Evolutionary conservation across 2,329 filamentous ascomycete species (phyloP).

Genomic region (Microcyclospora tardicrescens): DNA sequence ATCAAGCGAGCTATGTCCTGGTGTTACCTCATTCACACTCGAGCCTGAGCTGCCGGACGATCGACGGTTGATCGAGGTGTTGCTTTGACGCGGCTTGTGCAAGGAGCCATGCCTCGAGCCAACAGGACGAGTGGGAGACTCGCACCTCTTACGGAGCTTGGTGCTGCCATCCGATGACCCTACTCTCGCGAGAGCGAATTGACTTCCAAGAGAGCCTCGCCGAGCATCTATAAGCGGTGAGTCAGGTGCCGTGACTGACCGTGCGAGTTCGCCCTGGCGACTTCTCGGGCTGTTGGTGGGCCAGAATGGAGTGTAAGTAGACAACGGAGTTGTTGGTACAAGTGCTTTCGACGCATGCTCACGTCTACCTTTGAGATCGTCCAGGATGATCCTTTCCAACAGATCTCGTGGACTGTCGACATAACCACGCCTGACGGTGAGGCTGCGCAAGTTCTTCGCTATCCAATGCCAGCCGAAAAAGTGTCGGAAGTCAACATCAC

Average conservation of each 20-base stretch:
- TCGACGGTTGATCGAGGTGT: conserved; percentile 61
- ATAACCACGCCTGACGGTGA: conserved; percentile 76
- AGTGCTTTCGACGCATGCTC: conserved; percentile 60
- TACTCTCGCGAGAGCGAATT: conserved; percentile 39
- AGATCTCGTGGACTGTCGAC: conserved; percentile 85
- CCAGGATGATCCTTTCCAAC: conserved; percentile 81
- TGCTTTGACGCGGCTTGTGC: conserved; percentile 45
- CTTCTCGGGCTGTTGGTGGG: conserved; percentile 48
- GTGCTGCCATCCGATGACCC: conserved; percentile 40
- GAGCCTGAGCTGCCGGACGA: conserved; percentile 93
- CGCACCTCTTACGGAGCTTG: conserved; percentile 52
- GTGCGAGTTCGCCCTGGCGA: conserved; percentile 52
- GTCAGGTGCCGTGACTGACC: conserved; percentile 55
- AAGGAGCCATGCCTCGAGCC: conserved; percentile 61
- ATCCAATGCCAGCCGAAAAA: conserved; percentile 96
- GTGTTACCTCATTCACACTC: conserved; percentile 43
- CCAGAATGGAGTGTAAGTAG: conserved; percentile 45
- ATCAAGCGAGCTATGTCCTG: conserved; percentile 61
- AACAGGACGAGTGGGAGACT: conserved; percentile 64
- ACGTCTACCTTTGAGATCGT: conserved; percentile 88
- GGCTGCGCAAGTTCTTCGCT: conserved; percentile 78
- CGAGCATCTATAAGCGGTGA: conserved; percentile 43
- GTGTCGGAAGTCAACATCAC: conserved; percentile 88
- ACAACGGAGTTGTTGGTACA: conserved; percentile 58
- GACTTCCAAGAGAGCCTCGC: conserved; percentile 36